Evolutionary conservation across 2,329 filamentous ascomycete genomes (phyloP), one percentile per base, ranked within the genome.

Genomic region (Neofusicoccum umdonicola): DNA sequence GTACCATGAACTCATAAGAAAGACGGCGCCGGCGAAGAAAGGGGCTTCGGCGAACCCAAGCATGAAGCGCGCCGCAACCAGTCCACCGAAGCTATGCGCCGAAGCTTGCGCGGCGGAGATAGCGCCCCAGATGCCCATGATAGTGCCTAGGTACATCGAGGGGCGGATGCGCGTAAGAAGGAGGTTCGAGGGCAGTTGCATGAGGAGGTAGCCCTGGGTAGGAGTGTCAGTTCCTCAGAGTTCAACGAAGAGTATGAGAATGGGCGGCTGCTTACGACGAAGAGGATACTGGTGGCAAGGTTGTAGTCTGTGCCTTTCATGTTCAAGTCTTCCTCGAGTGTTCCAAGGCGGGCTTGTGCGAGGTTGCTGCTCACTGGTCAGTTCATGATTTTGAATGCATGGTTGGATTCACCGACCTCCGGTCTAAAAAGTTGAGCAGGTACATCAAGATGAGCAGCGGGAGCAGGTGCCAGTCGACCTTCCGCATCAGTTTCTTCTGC

Each of bases 181-280:
- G 64, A 88, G 77, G 66, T 88, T 89, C 0, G 85, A 87, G 0
- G 86, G 87, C 0, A 88, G 74, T 70, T 88, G 85, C 82, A 88
- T 87, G 12, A 87, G 73, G 0, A 88, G 75, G 68, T 88, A 88
- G 3, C 85, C 72, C 63, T 65, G n/a, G 15, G 5, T 2, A 7
- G 13, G 19, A 11, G 5, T 13, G 15, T 34, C 4, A 63, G 19
- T 47, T 12, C 7, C 9, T 27, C 17, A 12, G 8, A 39, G 2
- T 19, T 12, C 8, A 4, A 17, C 15, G 13, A n/a, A 17, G n/a
- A 3, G 39, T 7, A 37, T 17, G 47, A 11, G 12, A 13, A 15
- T 34, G 31, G 15, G 8, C 27, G 72, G 71, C 6, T 2, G 19
- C 56, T n/a, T 47, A 65, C 63, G 50, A 79, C 79, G 71, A 89